These are phyloP conservation scores for Trichoderma arundinaceum DNA, from an alignment of 2,329 filamentous ascomycete species.

Conservation along the genomic window DNA sequence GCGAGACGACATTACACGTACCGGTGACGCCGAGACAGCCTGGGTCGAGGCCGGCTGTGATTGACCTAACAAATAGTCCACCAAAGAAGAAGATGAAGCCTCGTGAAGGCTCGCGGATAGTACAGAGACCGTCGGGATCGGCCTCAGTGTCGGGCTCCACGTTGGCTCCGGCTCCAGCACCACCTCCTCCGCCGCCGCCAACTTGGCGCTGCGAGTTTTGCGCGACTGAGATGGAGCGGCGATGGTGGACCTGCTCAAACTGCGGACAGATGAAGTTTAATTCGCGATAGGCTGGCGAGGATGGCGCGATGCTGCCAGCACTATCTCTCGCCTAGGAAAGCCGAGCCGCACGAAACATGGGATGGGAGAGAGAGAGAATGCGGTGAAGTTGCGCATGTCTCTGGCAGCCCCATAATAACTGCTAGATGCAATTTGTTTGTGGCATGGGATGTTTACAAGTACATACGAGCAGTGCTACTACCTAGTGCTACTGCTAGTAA, in stretches of 20 bases:
- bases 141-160: slow-evolving; percentile 8
- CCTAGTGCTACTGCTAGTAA: neutral
- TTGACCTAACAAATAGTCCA: slow-evolving; percentile 47
- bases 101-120: slow-evolving; percentile 19
- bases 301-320: slow-evolving; percentile 1
- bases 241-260: slow-evolving; percentile 63
- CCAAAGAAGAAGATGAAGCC: slow-evolving; percentile 32
- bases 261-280: slow-evolving; percentile 62
- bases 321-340: slow-evolving; percentile 5
- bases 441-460: neutral
- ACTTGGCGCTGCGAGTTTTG: slow-evolving; percentile 61
- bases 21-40: slow-evolving; percentile 32
- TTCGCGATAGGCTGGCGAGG: slow-evolving; percentile 43
- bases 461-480: slow-evolving; percentile 1
- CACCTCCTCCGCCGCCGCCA: slow-evolving; percentile 35
- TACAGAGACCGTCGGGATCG: slow-evolving; percentile 32
- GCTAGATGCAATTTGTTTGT: slow-evolving; percentile 5
- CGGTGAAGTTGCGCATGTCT: slow-evolving; percentile 23
- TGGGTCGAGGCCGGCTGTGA: slow-evolving; percentile 34
- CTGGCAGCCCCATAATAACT: slow-evolving; percentile 1
- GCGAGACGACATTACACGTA: slow-evolving; percentile 23
- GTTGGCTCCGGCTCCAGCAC: slow-evolving; percentile 25
- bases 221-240: slow-evolving; percentile 56
- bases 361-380: slow-evolving; percentile 5
- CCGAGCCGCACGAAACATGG: slow-evolving; percentile 10